Conservation (phyloP, 805 yeast species). For the Ogataea nitratoaversa region DNA sequence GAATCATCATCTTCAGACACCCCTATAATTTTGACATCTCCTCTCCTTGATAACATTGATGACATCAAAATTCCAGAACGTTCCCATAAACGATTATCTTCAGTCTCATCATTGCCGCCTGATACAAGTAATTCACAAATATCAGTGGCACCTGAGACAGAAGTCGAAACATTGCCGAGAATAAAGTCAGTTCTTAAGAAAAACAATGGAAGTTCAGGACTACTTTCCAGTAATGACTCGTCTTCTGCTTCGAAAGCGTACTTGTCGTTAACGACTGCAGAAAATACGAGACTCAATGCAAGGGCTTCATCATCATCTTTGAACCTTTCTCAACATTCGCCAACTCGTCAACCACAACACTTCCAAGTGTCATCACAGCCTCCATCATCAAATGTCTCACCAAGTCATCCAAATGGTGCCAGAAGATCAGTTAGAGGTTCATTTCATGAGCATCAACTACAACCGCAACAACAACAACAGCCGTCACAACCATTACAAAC, state of each 20-base stretch:
- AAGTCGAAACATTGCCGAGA: slow-evolving; percentile 13
- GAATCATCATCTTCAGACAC: neutral
- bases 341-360: slow-evolving; percentile 8
- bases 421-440: slow-evolving; percentile 23
- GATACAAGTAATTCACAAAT: neutral
- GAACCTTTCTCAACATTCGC: slow-evolving; percentile 19
- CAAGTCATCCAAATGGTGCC: slow-evolving; percentile 7
- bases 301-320: slow-evolving; percentile 40
- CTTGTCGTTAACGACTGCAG: slow-evolving; percentile 68
- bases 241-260: slow-evolving; percentile 61
- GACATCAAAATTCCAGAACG: slow-evolving; percentile 30
- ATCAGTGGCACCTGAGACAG: slow-evolving; percentile 1
- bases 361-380: slow-evolving; percentile 12
- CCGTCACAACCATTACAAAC: slow-evolving; percentile 14
- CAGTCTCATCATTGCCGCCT: slow-evolving; percentile 6
- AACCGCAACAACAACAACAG: slow-evolving; percentile 1
- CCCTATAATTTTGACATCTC: slow-evolving; percentile 10
- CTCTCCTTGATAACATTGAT: neutral
- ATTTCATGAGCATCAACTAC: neutral
- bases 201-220: slow-evolving; percentile 13
- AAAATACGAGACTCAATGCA: slow-evolving; percentile 72
- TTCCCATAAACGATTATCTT: slow-evolving; percentile 26
- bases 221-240: slow-evolving; percentile 12
- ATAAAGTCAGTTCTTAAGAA: slow-evolving; percentile 49
- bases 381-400: slow-evolving; percentile 15